Evolutionary conservation across 208 protist species (phyloP).

Genomic region (Crithidia brevicula): DNA sequence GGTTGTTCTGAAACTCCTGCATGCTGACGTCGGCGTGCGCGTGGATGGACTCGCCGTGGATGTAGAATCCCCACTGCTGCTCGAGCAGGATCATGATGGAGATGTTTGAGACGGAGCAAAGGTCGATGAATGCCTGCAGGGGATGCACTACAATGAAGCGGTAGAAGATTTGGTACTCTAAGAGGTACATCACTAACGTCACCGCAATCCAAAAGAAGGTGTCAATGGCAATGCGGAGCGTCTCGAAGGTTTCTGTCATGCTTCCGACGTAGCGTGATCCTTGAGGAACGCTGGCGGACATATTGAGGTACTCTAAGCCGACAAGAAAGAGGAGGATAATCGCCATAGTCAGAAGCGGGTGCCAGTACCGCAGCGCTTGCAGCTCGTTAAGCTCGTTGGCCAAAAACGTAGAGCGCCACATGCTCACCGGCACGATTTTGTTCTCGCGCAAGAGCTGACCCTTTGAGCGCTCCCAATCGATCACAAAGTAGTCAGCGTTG

Average conservation of each 20-base stretch:
- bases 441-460: slow-evolving; percentile 87
- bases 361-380: slow-evolving; percentile 76
- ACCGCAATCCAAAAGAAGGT: slow-evolving; percentile 83
- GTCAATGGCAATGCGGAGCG: slow-evolving; percentile 71
- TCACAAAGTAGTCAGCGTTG: slow-evolving; percentile 88
- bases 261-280: slow-evolving; percentile 27
- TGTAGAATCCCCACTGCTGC: slow-evolving; percentile 88
- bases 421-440: slow-evolving; percentile 82
- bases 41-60: slow-evolving; percentile 92
- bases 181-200: slow-evolving; percentile 62
- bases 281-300: slow-evolving; percentile 50
- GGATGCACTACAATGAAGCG: slow-evolving; percentile 86
- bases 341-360: slow-evolving; percentile 72
- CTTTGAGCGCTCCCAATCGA: slow-evolving; percentile 90
- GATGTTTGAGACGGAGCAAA: slow-evolving; percentile 92
- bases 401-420: slow-evolving; percentile 88
- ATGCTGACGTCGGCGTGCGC: slow-evolving; percentile 88
- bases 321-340: slow-evolving; percentile 77
- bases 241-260: slow-evolving; percentile 42
- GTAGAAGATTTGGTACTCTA: slow-evolving; percentile 86
- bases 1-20: slow-evolving; percentile 88
- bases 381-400: slow-evolving; percentile 86
- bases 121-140: slow-evolving; percentile 86
- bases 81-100: slow-evolving; percentile 88
- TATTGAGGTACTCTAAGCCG: slow-evolving; percentile 53